Evolutionary conservation across 768 basidiomycete species (phyloP).

Genomic region (Fibroporia radiculosa): DNA sequence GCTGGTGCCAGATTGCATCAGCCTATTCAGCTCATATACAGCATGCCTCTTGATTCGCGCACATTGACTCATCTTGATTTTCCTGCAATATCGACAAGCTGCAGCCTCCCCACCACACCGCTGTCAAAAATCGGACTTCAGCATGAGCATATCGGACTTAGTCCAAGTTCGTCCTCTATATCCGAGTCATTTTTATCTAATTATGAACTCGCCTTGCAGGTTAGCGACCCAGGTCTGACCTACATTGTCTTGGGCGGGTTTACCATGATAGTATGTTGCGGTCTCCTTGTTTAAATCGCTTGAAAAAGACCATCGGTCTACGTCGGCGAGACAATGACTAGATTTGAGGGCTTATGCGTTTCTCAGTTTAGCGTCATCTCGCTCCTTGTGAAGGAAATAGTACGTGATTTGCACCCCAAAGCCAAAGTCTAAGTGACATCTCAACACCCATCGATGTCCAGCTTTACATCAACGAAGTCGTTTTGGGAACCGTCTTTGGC

Average conservation of each 20-base stretch:
- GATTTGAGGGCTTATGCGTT: background rate
- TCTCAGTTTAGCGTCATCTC: conserved; percentile 77
- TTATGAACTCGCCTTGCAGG: conserved; percentile 32
- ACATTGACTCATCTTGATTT: no score
- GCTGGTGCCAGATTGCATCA: no score
- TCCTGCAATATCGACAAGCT: no score
- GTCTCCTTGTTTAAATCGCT: background rate
- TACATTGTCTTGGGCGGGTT: conserved; percentile 60
- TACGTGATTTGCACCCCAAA: conserved; percentile 20
- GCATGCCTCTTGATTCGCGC: no score
- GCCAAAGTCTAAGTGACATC: background rate
- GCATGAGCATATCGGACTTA: no score
- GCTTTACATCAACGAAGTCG: conserved; percentile 90
- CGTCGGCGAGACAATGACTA: background rate
- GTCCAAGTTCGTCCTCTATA: conserved; percentile 21
- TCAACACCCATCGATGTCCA: conserved; percentile 18
- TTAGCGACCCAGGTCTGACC: conserved; percentile 42
- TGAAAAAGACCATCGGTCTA: background rate
- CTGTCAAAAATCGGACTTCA: no score
- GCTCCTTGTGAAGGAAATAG: conserved; percentile 75
- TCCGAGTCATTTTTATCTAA: conserved; percentile 1
- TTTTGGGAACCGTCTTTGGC: conserved; percentile 73
- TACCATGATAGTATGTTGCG: conserved; percentile 33
- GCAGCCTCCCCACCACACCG: no score
- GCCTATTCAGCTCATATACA: no score